Percentiles rank a stretch among this genome's conserved stretches.
These are phyloP conservation scores for Amylostereum chailletii DNA, from an alignment of 1,284 basidiomycete genomes.

Conservation along the genomic window DNA sequence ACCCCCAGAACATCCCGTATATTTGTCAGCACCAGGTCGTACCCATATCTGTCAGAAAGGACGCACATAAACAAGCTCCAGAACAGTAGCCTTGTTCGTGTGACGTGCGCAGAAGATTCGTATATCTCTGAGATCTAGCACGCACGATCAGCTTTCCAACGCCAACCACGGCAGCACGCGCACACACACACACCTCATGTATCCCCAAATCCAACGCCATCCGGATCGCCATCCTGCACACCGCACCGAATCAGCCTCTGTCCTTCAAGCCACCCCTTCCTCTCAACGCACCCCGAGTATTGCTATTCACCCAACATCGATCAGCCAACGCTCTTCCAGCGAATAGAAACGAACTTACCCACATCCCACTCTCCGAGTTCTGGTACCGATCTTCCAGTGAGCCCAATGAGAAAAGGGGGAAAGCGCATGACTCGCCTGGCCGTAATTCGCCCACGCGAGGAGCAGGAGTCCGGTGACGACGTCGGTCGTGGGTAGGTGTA, in stretches of 20 bases:
- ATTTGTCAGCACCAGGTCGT: no score
- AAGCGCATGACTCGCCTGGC: constrained; percentile 15
- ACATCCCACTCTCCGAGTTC: constrained; percentile 30
- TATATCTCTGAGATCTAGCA: constrained; percentile 24
- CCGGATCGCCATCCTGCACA: constrained; percentile 26
- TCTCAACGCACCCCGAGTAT: constrained; percentile 14
- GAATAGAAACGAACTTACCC: constrained; percentile 17
- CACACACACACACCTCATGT: constrained; percentile 20
- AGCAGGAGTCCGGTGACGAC: constrained; percentile 26
- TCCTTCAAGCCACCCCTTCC: not conserved
- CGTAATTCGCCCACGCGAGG: constrained; percentile 30
- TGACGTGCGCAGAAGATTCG: constrained; percentile 26
- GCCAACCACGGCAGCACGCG: not conserved
- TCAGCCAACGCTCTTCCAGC: not conserved
- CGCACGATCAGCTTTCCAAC: not conserved
- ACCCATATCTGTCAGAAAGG: no score
- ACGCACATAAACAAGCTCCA: constrained; percentile 28
- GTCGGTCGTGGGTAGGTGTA: constrained; percentile 30
- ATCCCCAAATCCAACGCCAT: constrained; percentile 33
- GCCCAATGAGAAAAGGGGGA: not conserved
- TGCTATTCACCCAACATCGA: constrained; percentile 8
- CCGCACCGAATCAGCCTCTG: no score
- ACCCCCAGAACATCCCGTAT: no score
- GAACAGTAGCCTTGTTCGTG: constrained; percentile 26
- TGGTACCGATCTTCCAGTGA: constrained; percentile 6